phyloP scores from a whole-genome alignment of 2,329 filamentous ascomycete genomes.

The Microdochium bolleyi region DNA sequence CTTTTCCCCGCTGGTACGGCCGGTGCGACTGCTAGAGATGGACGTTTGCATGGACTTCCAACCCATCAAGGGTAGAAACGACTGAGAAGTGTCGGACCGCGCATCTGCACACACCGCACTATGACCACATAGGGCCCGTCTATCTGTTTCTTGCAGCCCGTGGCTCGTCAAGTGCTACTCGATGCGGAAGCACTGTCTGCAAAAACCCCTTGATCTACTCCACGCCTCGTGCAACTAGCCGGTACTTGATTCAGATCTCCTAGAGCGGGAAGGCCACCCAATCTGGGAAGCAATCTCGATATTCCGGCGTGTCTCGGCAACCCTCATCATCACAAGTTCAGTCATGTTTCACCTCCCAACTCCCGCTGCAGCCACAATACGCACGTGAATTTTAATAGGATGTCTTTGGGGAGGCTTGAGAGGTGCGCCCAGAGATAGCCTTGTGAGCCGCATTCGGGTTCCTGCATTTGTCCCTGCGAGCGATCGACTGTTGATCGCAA shows the following conservation, averaged over 20 bases:
- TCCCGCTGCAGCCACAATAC: neutral
- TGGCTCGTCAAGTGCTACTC: neutral
- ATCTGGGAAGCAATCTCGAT: neutral
- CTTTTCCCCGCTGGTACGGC: constrained; percentile 71
- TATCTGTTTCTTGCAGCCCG: no score
- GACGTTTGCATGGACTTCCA: neutral
- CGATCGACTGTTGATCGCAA: no score
- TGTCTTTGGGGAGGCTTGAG: neutral
- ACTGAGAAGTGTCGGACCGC: no score
- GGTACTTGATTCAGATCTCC: neutral
- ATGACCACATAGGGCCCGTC: neutral
- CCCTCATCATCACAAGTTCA: neutral
- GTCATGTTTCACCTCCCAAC: neutral
- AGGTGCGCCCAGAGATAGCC: no score
- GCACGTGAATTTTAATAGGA: neutral
- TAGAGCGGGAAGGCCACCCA: neutral
- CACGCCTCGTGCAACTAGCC: neutral
- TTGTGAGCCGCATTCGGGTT: no score
- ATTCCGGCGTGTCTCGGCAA: neutral
- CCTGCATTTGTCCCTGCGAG: no score
- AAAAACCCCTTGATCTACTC: neutral
- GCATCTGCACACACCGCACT: no score
- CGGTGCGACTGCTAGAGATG: constrained; percentile 47
- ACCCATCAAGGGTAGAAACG: no score
- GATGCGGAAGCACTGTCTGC: neutral